Base-by-base conservation (phyloP, 805 yeast species). In the Candida railenensis region DNA sequence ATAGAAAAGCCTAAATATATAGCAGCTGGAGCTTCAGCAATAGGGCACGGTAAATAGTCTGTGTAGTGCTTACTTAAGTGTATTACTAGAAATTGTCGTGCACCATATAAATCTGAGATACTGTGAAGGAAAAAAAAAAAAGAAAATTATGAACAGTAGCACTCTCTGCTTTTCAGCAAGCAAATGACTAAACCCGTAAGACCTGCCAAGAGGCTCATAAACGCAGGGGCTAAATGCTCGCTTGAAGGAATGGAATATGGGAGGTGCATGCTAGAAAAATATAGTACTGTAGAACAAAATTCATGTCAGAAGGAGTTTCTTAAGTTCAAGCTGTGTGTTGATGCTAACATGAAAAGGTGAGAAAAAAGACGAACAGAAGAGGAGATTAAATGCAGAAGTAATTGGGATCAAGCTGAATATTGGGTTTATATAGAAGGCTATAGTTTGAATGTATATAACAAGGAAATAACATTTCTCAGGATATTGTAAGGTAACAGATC, bases 261-360 rank as follows among this genome's bases (percentile, higher is more conserved):
- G 5, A 71, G 77, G 52, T 82, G 87, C 53, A 67, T 82, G 19
- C 59, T 81, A 37, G 61, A 63, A 37, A 67, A 73, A 42, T 81
- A 81, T 59, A 70, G 76, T 48, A 76, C 74, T 40, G 72, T 82
- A 34, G 57, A 73, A 12, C 74, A 77, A 47, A 80, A 78, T 50
- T 70, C 75, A n/a, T 82, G 87, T 55, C 67, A 64, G 39, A 55
- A 65, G 25, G 84, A 82, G 58, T 82, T 82, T 48, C 49, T 58
- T 19, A 54, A 55, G 32, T 82, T 80, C 59, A 79, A 74, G 51
- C 51, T 61, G 16, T 82, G 87, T 60, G 82, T 82, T 9, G 58
- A 67, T 30, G 53, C 57, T 30, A 57, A 62, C 22, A 45, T 73
- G 50, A 70, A 69, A 37, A 58, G 58, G 42, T 56, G 22, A 36